Percentiles rank a stretch among this genome's conserved stretches.
Evolutionary conservation across 2,329 filamentous ascomycete species (phyloP).

Genomic region (Venturiaceae sp.): DNA sequence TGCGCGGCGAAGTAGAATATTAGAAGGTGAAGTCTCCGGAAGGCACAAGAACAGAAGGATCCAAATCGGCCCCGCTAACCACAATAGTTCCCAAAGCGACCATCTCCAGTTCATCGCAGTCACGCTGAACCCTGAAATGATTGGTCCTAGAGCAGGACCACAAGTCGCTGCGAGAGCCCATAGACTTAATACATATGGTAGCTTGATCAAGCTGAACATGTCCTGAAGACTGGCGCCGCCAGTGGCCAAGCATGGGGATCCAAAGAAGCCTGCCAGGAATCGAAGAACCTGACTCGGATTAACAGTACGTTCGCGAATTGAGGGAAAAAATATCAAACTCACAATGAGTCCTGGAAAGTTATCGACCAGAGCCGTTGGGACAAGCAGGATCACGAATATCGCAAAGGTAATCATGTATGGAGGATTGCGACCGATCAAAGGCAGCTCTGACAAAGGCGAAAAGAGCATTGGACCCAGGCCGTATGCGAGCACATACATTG

Average conservation of each 20-base stretch:
- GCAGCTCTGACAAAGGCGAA: constrained; percentile 58
- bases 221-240: constrained; percentile 27
- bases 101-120: constrained; percentile 16
- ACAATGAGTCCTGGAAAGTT: constrained; percentile 57
- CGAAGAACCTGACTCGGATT: constrained; percentile 16
- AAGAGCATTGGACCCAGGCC: constrained; percentile 57
- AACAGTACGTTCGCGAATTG: not conserved
- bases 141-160: constrained; percentile 18
- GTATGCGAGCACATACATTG: constrained; percentile 52
- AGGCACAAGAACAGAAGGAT: constrained; percentile 16
- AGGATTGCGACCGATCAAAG: constrained; percentile 55
- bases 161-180: constrained; percentile 35
- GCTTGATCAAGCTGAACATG: constrained; percentile 30
- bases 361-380: constrained; percentile 53
- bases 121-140: constrained; percentile 17
- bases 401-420: constrained; percentile 60
- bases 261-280: constrained; percentile 30
- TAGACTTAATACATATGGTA: constrained; percentile 32
- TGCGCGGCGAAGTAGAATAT: constrained; percentile 17
- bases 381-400: constrained; percentile 56
- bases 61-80: constrained; percentile 15
- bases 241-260: constrained; percentile 26
- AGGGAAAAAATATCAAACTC: not conserved
- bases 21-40: constrained; percentile 16
- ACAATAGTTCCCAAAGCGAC: constrained; percentile 18